Percentiles rank a stretch among this genome's conserved stretches.
Evolutionary conservation across 129 eudicot genomes (phyloP).

Genomic region (Glebionis coronaria): DNA sequence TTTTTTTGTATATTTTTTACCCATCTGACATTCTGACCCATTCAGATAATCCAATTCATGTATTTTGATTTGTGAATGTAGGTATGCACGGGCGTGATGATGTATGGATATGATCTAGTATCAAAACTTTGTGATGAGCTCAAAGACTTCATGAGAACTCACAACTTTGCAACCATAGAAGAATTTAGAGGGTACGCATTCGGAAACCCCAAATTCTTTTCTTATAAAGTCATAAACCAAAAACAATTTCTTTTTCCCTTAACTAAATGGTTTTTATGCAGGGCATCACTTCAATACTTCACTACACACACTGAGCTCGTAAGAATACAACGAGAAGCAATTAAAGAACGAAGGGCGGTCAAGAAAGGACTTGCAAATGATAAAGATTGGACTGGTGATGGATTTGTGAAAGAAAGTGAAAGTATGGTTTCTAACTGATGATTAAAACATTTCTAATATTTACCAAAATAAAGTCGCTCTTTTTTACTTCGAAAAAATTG

Average conservation of each 20-base stretch:
- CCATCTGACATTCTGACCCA: no score
- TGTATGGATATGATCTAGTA: constrained; percentile 87
- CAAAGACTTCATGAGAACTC: constrained; percentile 90
- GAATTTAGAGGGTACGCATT: constrained; percentile 86
- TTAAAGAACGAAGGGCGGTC: constrained; percentile 57
- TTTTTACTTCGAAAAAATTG: background rate
- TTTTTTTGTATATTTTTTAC: background rate
- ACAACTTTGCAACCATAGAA: constrained; percentile 86
- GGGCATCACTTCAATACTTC: constrained; percentile 82
- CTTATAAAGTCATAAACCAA: background rate
- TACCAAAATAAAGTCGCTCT: background rate
- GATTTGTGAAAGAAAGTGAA: constrained; percentile 89
- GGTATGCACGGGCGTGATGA: constrained; percentile 99
- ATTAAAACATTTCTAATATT: background rate
- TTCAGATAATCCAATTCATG: no score
- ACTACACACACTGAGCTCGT: constrained; percentile 92
- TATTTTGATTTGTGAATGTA: constrained; percentile 25
- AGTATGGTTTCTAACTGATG: constrained; percentile 95
- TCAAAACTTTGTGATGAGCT: constrained; percentile 83
- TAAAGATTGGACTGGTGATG: constrained; percentile 99
- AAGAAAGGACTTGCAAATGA: constrained; percentile 83
- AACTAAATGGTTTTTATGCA: constrained; percentile 22
- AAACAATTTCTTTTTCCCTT: background rate
- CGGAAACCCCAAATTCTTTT: background rate
- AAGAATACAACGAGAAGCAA: constrained; percentile 84